A percentile compares a stretch with the other conserved stretches of the same genome.
These are phyloP conservation scores for Fusarium beomiforme DNA, from an alignment of 2,329 filamentous ascomycete genomes.

Conservation along the genomic window DNA sequence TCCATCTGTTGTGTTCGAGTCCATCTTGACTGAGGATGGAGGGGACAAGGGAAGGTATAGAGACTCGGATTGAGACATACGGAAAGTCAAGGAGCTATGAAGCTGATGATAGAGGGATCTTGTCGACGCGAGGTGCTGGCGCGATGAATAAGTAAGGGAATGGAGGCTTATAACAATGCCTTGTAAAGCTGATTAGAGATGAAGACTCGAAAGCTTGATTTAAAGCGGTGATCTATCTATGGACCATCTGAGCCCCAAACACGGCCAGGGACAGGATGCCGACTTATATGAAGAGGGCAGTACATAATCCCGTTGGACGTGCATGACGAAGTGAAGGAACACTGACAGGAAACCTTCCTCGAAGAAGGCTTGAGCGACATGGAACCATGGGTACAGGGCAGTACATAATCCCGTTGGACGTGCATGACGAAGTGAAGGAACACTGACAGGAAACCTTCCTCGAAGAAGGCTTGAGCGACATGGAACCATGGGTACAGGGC, in stretches of 20 bases:
- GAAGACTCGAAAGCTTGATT: constrained; percentile 37
- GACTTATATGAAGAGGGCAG: constrained; percentile 48
- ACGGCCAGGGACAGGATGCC: constrained; percentile 42
- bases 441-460: constrained; percentile 42
- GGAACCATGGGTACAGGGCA: constrained; percentile 39
- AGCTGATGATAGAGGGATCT: constrained; percentile 29
- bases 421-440: constrained; percentile 45
- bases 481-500: constrained; percentile 39
- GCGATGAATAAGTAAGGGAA: constrained; percentile 30
- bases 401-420: constrained; percentile 38
- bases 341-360: constrained; percentile 42
- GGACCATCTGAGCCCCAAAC: constrained; percentile 46
- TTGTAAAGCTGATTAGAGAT: constrained; percentile 36
- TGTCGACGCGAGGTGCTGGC: constrained; percentile 32
- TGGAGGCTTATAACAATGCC: constrained; percentile 36
- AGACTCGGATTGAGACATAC: constrained; percentile 46
- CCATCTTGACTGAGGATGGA: constrained; percentile 45
- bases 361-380: constrained; percentile 43
- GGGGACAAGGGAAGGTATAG: constrained; percentile 43
- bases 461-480: constrained; percentile 42
- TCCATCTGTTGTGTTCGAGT: constrained; percentile 41
- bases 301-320: constrained; percentile 39
- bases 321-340: constrained; percentile 45
- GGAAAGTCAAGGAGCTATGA: constrained; percentile 37
- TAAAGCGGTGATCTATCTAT: constrained; percentile 44